phyloP scores from a whole-genome alignment of 768 basidiomycete genomes.

The Paxillus involutus region DNA sequence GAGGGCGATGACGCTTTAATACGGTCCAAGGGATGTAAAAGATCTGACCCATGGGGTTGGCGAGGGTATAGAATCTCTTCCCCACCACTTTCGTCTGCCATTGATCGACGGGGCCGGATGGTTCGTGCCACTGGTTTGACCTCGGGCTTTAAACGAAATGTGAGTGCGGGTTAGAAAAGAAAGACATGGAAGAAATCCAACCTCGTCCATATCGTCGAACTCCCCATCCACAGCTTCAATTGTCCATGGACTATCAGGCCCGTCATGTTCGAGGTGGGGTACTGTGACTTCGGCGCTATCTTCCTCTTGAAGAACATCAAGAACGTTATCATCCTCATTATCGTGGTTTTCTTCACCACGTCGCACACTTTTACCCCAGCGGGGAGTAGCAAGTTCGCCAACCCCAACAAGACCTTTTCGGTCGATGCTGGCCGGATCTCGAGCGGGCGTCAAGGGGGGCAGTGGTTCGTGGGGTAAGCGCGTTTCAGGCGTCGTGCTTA shows the following conservation, averaged over 20 bases:
- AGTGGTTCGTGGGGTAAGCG: constrained; percentile 50
- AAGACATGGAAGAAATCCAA: constrained; percentile 29
- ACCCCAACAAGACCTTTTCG: constrained; percentile 88
- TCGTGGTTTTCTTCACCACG: constrained; percentile 33
- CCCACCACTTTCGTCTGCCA: constrained; percentile 83
- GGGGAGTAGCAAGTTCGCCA: constrained; percentile 94
- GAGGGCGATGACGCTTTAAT: constrained; percentile 30
- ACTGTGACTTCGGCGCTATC: constrained; percentile 28
- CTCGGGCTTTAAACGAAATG: constrained; percentile 37
- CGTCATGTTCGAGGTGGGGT: constrained; percentile 46
- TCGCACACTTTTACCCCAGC: constrained; percentile 69
- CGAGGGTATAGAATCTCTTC: constrained; percentile 90
- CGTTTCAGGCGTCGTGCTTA: constrained; percentile 65
- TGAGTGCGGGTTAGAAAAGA: constrained; percentile 1
- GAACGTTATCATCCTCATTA: constrained; percentile 43
- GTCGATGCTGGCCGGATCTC: constrained; percentile 80
- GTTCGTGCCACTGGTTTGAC: constrained; percentile 45
- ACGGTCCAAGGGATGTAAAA: constrained; percentile 32
- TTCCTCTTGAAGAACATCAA: constrained; percentile 29
- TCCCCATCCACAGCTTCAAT: constrained; percentile 86
- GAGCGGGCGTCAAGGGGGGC: constrained; percentile 69
- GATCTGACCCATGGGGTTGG: constrained; percentile 38
- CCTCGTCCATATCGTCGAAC: constrained; percentile 68
- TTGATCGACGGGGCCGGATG: constrained; percentile 61
- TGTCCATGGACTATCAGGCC: constrained; percentile 83